Conservation (phyloP, 164 flowering plant species). For the Piper betle region DNA sequence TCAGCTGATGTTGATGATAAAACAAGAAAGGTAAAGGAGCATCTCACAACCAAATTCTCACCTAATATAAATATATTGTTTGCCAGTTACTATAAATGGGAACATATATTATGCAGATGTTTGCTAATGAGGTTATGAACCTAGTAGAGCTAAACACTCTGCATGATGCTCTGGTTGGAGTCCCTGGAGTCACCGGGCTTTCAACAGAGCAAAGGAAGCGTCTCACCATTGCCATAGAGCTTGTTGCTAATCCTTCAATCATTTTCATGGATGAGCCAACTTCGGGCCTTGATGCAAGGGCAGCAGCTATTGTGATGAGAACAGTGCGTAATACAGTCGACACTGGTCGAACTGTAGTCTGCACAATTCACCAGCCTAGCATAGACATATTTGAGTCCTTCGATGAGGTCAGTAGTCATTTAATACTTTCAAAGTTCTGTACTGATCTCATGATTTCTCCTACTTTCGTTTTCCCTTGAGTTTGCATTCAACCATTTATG, state of each 20-base stretch:
- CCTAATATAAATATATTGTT: too few relatives aligned
- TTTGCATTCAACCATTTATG: too few relatives aligned
- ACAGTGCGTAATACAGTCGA: conserved; percentile 94
- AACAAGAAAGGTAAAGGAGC: conserved; percentile 14
- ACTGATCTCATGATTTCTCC: neutral
- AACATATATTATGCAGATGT: conserved; percentile 29
- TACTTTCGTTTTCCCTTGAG: too few relatives aligned
- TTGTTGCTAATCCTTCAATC: conserved; percentile 96
- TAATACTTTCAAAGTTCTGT: neutral
- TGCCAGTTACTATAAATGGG: too few relatives aligned
- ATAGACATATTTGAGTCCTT: conserved; percentile 94
- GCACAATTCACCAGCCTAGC: conserved; percentile 98
- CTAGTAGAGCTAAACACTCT: conserved; percentile 74
- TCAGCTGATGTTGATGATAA: conserved; percentile 13
- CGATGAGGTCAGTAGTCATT: conserved; percentile 48
- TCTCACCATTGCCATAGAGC: conserved; percentile 89
- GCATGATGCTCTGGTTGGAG: conserved; percentile 74
- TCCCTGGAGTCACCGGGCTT: conserved; percentile 81
- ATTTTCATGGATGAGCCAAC: conserved; percentile 99
- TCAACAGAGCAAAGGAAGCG: conserved; percentile 96
- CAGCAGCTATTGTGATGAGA: conserved; percentile 97
- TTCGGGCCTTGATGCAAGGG: conserved; percentile 95
- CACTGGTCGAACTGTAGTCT: conserved; percentile 92
- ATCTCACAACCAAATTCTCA: neutral
- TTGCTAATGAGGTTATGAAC: conserved; percentile 87